phyloP scores from a whole-genome alignment of 2,329 filamentous ascomycete species.

The Zalaria sp. region DNA sequence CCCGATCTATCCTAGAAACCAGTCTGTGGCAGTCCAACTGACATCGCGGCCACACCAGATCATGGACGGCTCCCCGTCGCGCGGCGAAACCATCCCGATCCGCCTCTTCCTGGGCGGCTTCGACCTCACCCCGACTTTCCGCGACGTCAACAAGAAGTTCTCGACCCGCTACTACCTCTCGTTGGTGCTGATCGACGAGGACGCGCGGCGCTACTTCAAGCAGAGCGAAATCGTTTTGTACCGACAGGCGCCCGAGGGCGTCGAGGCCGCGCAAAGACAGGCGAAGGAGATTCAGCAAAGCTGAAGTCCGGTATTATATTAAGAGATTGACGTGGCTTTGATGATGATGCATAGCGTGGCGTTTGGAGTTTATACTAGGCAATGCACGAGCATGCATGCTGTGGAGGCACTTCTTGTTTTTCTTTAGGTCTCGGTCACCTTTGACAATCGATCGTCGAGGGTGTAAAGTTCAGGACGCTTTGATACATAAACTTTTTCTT shows the following conservation, averaged over 20 bases:
- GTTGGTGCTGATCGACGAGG: conserved; percentile 52
- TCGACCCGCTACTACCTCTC: conserved; percentile 96
- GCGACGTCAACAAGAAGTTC: conserved; percentile 99
- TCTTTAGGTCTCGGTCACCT: too few relatives aligned
- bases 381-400: too few relatives aligned
- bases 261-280: conserved; percentile 33
- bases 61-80: conserved; percentile 97
- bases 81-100: conserved; percentile 91
- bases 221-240: conserved; percentile 97
- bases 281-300: conserved; percentile 26
- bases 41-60: conserved; percentile 42
- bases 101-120: conserved; percentile 94
- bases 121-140: conserved; percentile 93
- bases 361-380: background rate
- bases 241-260: conserved; percentile 51
- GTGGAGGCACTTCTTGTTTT: too few relatives aligned
- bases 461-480: too few relatives aligned
- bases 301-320: conserved; percentile 8
- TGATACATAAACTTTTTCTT: too few relatives aligned
- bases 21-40: too few relatives aligned
- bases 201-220: conserved; percentile 95
- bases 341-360: background rate
- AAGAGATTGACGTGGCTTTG: background rate
- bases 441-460: too few relatives aligned
- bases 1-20: conserved; percentile 3